Evolutionary conservation across 805 yeast species (phyloP).

Genomic region (Metschnikowia hibisci): DNA sequence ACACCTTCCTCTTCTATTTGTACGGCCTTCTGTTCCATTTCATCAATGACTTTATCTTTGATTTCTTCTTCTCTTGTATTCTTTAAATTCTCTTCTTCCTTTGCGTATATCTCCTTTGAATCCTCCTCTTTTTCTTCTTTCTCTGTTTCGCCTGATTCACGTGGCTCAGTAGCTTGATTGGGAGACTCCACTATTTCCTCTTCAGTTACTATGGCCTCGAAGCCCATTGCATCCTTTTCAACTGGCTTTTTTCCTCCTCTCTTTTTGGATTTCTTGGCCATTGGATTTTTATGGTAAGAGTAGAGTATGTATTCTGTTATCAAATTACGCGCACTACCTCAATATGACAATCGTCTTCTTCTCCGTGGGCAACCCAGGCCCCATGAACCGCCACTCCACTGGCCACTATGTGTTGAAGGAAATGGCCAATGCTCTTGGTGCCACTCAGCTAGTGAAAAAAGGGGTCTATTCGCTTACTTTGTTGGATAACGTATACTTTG

Average conservation of each 20-base stretch:
- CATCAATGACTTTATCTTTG: too few species aligned
- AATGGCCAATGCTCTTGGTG: conserved; percentile 24
- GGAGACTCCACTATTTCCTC: neutral
- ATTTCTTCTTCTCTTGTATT: too few species aligned
- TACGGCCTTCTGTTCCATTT: too few species aligned
- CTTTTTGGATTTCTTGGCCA: conserved; percentile 1
- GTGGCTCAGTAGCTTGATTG: too few species aligned
- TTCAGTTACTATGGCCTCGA: neutral
- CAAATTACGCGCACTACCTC: neutral
- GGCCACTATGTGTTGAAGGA: conserved; percentile 34
- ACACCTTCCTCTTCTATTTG: too few species aligned
- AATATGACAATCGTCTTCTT: conserved; percentile 19
- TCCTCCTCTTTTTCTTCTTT: too few species aligned
- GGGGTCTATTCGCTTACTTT: conserved; percentile 28
- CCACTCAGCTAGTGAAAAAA: conserved; percentile 27
- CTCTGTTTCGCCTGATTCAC: too few species aligned
- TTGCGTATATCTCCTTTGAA: too few species aligned
- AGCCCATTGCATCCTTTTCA: neutral
- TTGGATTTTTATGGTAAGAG: too few species aligned
- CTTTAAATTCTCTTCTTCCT: too few species aligned
- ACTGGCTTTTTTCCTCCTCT: neutral
- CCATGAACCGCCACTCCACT: conserved; percentile 36
- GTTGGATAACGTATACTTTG: conserved; percentile 25
- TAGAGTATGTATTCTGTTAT: neutral
- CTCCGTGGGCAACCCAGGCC: conserved; percentile 42